Evolutionary conservation across 768 basidiomycete species (phyloP).

Genomic region (Mycena olivaceomarginata): DNA sequence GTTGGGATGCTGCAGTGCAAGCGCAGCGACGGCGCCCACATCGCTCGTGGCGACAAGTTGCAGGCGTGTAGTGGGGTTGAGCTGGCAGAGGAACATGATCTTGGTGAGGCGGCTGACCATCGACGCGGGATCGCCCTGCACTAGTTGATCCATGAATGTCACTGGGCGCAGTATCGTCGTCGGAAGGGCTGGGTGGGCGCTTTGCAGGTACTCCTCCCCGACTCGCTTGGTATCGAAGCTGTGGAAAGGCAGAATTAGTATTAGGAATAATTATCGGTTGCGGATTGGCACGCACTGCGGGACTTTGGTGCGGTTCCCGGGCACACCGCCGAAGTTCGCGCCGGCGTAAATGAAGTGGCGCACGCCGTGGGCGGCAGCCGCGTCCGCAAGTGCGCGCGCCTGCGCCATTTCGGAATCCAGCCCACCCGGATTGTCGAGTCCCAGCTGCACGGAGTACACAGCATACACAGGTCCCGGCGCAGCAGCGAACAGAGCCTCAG

Average conservation of each 20-base stretch:
- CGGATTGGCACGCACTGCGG: constrained; percentile 27
- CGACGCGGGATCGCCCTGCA: constrained; percentile 34
- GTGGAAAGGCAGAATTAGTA: neutral
- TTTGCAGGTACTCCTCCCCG: constrained; percentile 24
- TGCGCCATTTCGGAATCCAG: constrained; percentile 18
- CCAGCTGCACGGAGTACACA: constrained; percentile 39
- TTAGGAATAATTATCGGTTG: neutral
- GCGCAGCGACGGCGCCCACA: constrained; percentile 26
- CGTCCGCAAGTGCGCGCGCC: constrained; percentile 30
- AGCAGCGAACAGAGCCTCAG: constrained; percentile 25
- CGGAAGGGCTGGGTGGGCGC: constrained; percentile 23
- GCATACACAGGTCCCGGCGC: constrained; percentile 27
- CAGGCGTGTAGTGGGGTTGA: constrained; percentile 17
- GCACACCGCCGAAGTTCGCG: constrained; percentile 25
- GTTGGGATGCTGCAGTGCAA: constrained; percentile 22
- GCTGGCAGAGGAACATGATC: constrained; percentile 42
- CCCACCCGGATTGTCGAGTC: constrained; percentile 34
- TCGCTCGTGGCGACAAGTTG: constrained; percentile 36
- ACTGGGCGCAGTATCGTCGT: constrained; percentile 33
- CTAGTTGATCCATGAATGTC: constrained; percentile 40
- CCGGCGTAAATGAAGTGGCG: constrained; percentile 35
- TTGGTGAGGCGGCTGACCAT: constrained; percentile 20
- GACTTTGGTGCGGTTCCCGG: constrained; percentile 16
- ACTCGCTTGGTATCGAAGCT: constrained; percentile 29
- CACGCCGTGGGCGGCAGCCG: constrained; percentile 26